Conservation (phyloP, 139 green algal genomes). For the Eudorina sp. region DNA sequence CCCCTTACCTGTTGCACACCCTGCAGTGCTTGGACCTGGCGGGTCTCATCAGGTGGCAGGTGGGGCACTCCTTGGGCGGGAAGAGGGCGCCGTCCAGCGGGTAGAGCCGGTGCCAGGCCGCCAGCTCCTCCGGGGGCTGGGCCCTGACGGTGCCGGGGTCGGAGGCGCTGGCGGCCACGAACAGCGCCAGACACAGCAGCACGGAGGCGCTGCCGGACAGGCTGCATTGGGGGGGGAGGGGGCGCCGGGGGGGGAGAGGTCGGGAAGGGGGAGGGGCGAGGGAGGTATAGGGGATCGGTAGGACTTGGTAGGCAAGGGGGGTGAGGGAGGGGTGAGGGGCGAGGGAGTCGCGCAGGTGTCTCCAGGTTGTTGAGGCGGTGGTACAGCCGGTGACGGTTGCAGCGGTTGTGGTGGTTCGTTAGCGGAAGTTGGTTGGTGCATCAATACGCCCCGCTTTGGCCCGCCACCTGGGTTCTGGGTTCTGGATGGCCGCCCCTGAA, state of each 20-base stretch:
- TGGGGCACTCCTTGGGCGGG: slow-evolving; percentile 69
- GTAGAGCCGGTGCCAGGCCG: slow-evolving; percentile 64
- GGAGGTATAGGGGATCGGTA: too few relatives aligned
- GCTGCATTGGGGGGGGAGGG: slow-evolving; percentile 22
- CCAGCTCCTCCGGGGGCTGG: slow-evolving; percentile 19
- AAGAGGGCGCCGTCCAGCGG: slow-evolving; percentile 59
- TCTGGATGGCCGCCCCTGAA: too few relatives aligned
- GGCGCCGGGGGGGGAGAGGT: background rate
- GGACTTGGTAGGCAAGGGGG: too few relatives aligned
- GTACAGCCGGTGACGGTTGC: too few relatives aligned
- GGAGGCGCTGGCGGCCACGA: slow-evolving; percentile 57
- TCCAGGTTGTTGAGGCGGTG: too few relatives aligned
- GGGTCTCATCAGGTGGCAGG: slow-evolving; percentile 71
- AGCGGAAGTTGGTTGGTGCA: too few relatives aligned
- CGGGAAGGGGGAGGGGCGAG: background rate
- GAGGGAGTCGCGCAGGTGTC: too few relatives aligned
- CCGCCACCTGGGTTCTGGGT: too few relatives aligned
- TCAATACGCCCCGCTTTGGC: too few relatives aligned
- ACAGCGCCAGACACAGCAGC: slow-evolving; percentile 41
- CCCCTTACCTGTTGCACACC: slow-evolving; percentile 61
- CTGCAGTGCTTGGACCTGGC: slow-evolving; percentile 86
- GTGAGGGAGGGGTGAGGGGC: too few relatives aligned
- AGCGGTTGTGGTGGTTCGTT: too few relatives aligned
- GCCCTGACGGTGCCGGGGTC: slow-evolving; percentile 66
- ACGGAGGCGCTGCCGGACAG: slow-evolving; percentile 55